Conservation (phyloP, 2,329 filamentous ascomycete genomes). For the Pseudogymnoascus sp. region DNA sequence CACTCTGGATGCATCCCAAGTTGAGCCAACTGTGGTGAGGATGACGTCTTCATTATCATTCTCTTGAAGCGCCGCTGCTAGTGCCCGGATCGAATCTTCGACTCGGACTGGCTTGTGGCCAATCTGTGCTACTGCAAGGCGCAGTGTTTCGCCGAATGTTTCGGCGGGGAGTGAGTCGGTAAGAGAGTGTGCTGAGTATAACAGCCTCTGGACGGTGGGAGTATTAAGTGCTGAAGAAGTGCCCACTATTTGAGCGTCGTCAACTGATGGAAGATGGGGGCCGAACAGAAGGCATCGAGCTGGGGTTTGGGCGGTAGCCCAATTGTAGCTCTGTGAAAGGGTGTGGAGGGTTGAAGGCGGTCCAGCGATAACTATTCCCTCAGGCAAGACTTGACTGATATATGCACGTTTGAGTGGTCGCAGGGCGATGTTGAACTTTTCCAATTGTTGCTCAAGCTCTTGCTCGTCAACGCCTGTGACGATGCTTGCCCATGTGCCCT, state of each 20-base stretch:
- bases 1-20: constrained; percentile 18
- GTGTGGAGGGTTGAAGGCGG: constrained; percentile 12
- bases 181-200: not conserved
- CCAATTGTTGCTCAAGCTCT: not conserved
- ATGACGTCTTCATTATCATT: constrained; percentile 31
- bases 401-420: constrained; percentile 11
- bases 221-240: not conserved
- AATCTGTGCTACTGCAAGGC: not conserved
- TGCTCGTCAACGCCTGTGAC: constrained; percentile 10
- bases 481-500: not conserved
- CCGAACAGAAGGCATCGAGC: not conserved
- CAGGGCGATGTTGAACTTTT: constrained; percentile 2
- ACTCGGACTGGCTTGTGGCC: not conserved
- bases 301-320: not conserved
- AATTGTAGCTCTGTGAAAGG: not conserved
- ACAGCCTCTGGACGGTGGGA: not conserved
- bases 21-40: constrained; percentile 34
- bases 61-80: not conserved
- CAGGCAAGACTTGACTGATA: constrained; percentile 1
- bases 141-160: not conserved
- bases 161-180: not conserved
- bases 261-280: not conserved
- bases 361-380: constrained; percentile 9
- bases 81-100: not conserved
- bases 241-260: not conserved